These are phyloP conservation scores for Beauveria scarabaeidicola DNA, from an alignment of 2,329 filamentous ascomycete species.

Conservation along the genomic window DNA sequence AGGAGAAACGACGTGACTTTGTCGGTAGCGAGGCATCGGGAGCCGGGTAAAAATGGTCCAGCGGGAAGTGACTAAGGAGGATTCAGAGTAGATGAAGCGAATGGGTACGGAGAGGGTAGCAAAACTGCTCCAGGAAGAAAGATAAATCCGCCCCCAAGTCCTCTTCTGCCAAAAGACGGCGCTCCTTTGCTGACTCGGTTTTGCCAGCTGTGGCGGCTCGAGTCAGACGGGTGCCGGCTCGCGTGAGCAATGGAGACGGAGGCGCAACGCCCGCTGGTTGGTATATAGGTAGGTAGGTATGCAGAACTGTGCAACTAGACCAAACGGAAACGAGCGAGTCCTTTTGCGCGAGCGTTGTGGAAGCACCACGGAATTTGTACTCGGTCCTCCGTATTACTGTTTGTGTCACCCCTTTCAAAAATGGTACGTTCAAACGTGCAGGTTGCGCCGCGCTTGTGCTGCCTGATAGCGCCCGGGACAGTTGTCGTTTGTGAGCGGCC, in stretches of 20 bases:
- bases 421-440: not conserved
- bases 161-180: not conserved
- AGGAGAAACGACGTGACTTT: conserved; percentile 2
- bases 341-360: not conserved
- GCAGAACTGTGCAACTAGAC: not conserved
- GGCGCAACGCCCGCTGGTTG: not conserved
- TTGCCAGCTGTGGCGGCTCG: not conserved
- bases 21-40: conserved; percentile 9
- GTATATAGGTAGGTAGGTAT: too few relatives aligned
- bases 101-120: not conserved
- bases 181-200: not conserved
- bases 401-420: not conserved
- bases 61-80: not conserved
- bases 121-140: not conserved
- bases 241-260: not conserved
- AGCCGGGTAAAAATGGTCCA: not conserved
- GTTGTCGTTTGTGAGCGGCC: not conserved
- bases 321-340: not conserved
- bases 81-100: not conserved
- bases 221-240: not conserved
- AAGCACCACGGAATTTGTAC: not conserved
- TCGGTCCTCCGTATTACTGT: not conserved
- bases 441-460: conserved; percentile 2
- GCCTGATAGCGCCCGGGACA: not conserved
- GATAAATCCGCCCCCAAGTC: not conserved